These are phyloP conservation scores for Entamoeba dispar DNA, from an alignment of 208 protist species.

Conservation along the genomic window DNA sequence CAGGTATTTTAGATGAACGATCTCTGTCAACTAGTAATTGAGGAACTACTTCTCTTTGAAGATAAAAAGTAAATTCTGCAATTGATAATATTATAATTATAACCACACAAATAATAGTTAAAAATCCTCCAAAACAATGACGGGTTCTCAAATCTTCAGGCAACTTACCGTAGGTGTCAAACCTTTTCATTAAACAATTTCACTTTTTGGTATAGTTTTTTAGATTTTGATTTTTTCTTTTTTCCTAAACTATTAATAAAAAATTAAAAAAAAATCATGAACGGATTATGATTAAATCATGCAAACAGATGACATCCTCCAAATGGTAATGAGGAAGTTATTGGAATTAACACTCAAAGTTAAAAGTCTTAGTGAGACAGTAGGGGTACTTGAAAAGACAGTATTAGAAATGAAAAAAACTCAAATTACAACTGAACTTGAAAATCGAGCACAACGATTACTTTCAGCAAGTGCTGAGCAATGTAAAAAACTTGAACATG, in stretches of 20 bases:
- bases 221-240: too few relatives aligned
- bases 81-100: neutral
- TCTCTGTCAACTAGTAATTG: neutral
- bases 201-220: neutral
- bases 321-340: too few relatives aligned
- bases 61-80: neutral
- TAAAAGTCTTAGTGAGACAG: too few relatives aligned
- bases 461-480: neutral
- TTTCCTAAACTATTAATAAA: too few relatives aligned
- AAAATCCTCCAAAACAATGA: neutral
- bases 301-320: too few relatives aligned
- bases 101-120: neutral
- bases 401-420: neutral
- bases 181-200: neutral
- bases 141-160: neutral
- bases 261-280: too few relatives aligned
- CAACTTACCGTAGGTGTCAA: neutral
- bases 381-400: too few relatives aligned
- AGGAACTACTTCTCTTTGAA: neutral
- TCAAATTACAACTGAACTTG: neutral
- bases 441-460: neutral
- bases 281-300: too few relatives aligned
- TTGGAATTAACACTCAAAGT: too few relatives aligned
- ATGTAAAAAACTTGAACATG: neutral
- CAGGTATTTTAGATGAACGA: neutral